Conservation (phyloP, 306 rosid species). For the Trifolium dubium region DNA sequence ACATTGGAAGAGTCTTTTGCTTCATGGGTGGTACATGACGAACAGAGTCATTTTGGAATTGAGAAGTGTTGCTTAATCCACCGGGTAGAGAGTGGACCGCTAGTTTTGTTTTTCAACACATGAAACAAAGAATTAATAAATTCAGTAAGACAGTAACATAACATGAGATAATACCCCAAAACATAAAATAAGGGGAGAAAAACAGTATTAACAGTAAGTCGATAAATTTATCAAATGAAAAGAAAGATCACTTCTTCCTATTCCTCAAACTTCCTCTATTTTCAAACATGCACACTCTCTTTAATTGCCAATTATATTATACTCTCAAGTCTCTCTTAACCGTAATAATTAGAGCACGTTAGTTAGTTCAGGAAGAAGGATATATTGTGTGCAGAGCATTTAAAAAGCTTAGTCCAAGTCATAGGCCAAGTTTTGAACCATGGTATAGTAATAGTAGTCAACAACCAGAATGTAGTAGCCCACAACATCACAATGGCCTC, state of each 20-base stretch:
- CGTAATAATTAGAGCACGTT: background rate
- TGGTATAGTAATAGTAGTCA: constrained; percentile 46
- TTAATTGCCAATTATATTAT: background rate
- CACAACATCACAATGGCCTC: constrained; percentile 30
- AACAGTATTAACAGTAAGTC: background rate
- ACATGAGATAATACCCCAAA: background rate
- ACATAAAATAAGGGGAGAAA: background rate
- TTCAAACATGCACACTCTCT: background rate
- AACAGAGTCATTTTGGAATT: background rate
- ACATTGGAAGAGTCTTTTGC: background rate
- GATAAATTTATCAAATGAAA: background rate
- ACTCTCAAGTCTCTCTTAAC: background rate
- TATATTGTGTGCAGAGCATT: constrained; percentile 90
- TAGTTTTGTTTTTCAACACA: constrained; percentile 45
- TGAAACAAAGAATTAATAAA: constrained; percentile 24
- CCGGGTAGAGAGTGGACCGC: constrained; percentile 69
- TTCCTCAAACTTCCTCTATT: background rate
- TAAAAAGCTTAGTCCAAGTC: constrained; percentile 69
- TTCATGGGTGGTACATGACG: background rate
- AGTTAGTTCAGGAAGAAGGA: constrained; percentile 77
- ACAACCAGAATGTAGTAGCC: constrained; percentile 28
- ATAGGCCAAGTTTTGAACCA: constrained; percentile 64
- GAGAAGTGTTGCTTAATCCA: constrained; percentile 52
- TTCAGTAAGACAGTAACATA: background rate
- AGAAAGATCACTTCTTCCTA: background rate